A percentile compares a stretch with the other conserved stretches of the same genome.
Evolutionary conservation across 208 protist genomes (phyloP).

Genomic region (Crithidia brevicula): DNA sequence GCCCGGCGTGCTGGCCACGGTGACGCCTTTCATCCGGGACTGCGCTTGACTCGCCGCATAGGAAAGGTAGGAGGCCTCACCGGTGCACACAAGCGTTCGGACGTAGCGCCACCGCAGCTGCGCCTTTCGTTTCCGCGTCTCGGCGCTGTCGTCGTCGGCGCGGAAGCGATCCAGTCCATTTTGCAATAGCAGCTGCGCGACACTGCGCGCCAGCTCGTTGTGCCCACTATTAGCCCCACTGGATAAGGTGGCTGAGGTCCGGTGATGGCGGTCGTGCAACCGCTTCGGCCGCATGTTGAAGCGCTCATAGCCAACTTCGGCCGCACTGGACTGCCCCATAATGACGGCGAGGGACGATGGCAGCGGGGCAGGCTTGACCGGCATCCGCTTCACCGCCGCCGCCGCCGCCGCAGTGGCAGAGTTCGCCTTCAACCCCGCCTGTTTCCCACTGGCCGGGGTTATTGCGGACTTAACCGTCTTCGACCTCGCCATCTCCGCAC

Average conservation of each 20-base stretch:
- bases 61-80: constrained; percentile 74
- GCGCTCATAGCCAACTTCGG: constrained; percentile 40
- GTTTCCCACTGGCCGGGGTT: no score
- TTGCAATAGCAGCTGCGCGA: constrained; percentile 41
- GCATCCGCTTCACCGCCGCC: not conserved
- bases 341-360: not conserved
- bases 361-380: not conserved
- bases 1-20: constrained; percentile 57
- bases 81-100: constrained; percentile 77
- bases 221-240: constrained; percentile 25
- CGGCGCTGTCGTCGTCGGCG: constrained; percentile 32
- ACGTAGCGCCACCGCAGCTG: constrained; percentile 81
- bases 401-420: not conserved
- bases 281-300: constrained; percentile 59
- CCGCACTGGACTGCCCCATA: not conserved
- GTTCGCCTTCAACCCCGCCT: not conserved
- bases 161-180: constrained; percentile 43
- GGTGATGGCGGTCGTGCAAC: not conserved
- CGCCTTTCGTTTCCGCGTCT: constrained; percentile 38
- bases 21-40: constrained; percentile 51
- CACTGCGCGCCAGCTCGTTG: constrained; percentile 20
- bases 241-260: not conserved
- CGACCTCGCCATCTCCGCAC: not conserved
- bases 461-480: not conserved
- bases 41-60: constrained; percentile 66